phyloP scores from a whole-genome alignment of 345 rosid genomes.

The Populus nigra region DNA sequence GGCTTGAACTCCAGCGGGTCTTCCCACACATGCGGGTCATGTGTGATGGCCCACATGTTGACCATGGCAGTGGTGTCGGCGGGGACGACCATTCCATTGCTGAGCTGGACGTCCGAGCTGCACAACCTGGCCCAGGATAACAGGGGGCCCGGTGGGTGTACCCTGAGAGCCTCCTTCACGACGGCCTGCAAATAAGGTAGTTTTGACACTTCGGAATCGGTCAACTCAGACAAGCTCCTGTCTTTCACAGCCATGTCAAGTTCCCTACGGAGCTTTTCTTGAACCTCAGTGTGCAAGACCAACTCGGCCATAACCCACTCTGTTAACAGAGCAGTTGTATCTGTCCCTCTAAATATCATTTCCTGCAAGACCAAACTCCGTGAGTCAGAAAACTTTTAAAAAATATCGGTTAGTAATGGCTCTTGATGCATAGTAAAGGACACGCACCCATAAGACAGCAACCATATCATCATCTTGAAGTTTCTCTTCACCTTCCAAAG shows the following conservation, averaged over 20 bases:
- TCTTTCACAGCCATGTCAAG: constrained; percentile 22
- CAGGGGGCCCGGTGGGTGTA: constrained; percentile 94
- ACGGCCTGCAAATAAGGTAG: constrained; percentile 75
- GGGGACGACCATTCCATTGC: constrained; percentile 78
- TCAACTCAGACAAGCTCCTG: constrained; percentile 23
- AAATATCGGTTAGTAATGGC: neutral
- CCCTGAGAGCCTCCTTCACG: constrained; percentile 63
- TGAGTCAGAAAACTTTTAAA: neutral
- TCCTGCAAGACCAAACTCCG: constrained; percentile 42
- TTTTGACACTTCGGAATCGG: constrained; percentile 53
- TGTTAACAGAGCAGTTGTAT: constrained; percentile 77
- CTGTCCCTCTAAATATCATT: constrained; percentile 91
- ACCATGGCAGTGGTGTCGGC: constrained; percentile 84
- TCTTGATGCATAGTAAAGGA: neutral
- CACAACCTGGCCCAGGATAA: constrained; percentile 89
- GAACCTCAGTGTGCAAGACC: constrained; percentile 58
- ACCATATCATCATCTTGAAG: constrained; percentile 79
- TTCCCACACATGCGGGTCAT: constrained; percentile 62
- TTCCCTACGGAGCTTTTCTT: constrained; percentile 50
- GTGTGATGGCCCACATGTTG: constrained; percentile 98
- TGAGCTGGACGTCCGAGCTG: constrained; percentile 71
- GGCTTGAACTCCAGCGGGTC: constrained; percentile 59
- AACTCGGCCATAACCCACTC: constrained; percentile 93
- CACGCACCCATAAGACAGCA: constrained; percentile 79
- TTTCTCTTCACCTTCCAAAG: constrained; percentile 69